These are phyloP conservation scores for Galerina marginata DNA, from an alignment of 768 basidiomycete species.

Conservation along the genomic window DNA sequence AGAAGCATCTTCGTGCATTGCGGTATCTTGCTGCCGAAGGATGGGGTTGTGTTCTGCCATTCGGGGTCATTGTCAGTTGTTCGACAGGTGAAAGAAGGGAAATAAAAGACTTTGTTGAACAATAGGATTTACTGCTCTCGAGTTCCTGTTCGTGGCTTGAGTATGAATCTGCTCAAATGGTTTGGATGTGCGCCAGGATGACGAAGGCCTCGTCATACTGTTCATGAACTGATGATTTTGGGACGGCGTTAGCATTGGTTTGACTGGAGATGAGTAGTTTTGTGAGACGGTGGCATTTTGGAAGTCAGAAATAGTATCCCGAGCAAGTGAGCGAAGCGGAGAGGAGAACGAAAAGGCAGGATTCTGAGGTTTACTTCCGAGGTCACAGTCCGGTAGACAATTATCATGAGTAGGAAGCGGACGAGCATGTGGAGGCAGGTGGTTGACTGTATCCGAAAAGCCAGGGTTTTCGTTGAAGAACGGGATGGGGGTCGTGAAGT, in stretches of 20 bases:
- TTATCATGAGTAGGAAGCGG: neutral
- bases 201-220: too few relatives aligned
- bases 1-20: too few relatives aligned
- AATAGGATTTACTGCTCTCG: too few relatives aligned
- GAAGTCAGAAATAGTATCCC: neutral
- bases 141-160: too few relatives aligned
- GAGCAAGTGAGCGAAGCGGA: slow-evolving; percentile 4
- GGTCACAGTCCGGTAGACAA: neutral
- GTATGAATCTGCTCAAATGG: too few relatives aligned
- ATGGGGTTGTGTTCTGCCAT: too few relatives aligned
- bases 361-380: neutral
- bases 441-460: neutral
- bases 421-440: neutral
- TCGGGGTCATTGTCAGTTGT: too few relatives aligned
- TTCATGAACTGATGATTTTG: too few relatives aligned
- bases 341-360: slow-evolving; percentile 8
- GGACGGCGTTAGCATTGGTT: neutral
- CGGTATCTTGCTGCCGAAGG: too few relatives aligned
- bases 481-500: neutral
- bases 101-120: too few relatives aligned
- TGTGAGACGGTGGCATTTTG: neutral
- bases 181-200: too few relatives aligned
- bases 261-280: neutral
- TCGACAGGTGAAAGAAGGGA: too few relatives aligned
- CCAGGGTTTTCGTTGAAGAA: neutral